Evolutionary conservation across 2,329 filamentous ascomycete species (phyloP).

Genomic region (Blumeriella jaapii): DNA sequence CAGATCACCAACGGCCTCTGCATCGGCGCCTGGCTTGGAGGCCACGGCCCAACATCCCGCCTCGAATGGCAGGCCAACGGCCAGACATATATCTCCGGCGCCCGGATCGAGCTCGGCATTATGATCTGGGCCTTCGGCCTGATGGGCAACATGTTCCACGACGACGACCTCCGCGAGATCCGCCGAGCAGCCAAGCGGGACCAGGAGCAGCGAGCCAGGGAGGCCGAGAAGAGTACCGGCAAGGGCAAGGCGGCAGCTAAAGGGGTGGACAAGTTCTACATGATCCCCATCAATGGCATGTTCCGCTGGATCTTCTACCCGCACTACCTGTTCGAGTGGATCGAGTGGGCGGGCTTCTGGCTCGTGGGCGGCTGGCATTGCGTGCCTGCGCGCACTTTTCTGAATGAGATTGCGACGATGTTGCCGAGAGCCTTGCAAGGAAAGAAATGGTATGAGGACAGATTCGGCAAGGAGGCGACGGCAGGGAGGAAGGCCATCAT

Average conservation of each 20-base stretch:
- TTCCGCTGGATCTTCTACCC: constrained; percentile 79
- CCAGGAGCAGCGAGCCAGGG: constrained; percentile 34
- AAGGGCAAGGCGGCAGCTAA: constrained; percentile 29
- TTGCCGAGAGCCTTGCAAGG: constrained; percentile 73
- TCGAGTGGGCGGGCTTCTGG: constrained; percentile 89
- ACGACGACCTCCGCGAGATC: constrained; percentile 82
- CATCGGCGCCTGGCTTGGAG: constrained; percentile 70
- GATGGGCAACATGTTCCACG: constrained; percentile 73
- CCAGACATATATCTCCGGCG: constrained; percentile 28
- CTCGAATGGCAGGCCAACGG: constrained; percentile 36
- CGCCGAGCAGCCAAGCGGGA: constrained; percentile 55
- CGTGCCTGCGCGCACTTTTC: constrained; percentile 66
- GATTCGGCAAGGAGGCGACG: constrained; percentile 77
- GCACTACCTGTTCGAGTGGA: constrained; percentile 93
- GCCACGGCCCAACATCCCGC: constrained; percentile 59
- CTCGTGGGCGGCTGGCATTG: constrained; percentile 58
- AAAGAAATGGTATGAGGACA: constrained; percentile 74
- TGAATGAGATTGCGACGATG: constrained; percentile 89
- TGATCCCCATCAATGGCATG: constrained; percentile 71
- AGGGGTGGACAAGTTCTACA: constrained; percentile 67
- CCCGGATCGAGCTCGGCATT: constrained; percentile 49
- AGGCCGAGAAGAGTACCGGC: constrained; percentile 33
- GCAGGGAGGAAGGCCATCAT: constrained; percentile 63
- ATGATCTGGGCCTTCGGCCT: constrained; percentile 68
- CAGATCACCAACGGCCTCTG: constrained; percentile 71